Conservation (phyloP, 129 eudicot genomes). For the Erigeron canadensis region DNA sequence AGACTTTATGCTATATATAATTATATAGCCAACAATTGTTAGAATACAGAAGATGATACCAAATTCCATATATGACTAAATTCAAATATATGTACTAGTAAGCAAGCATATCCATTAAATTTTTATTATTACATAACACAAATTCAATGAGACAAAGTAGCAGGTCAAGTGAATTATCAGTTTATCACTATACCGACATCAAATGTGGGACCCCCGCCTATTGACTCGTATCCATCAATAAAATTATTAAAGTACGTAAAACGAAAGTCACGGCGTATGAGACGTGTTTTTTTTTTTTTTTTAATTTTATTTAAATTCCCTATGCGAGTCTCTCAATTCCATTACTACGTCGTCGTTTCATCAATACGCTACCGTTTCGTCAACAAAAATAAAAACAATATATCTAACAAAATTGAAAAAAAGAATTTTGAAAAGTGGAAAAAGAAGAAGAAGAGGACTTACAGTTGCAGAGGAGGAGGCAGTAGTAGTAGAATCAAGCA, state of each 20-base stretch:
- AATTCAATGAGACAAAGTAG: constrained; percentile 20
- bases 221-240: constrained; percentile 23
- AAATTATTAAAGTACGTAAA: constrained; percentile 12
- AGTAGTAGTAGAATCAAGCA: constrained; percentile 30
- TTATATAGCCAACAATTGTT: no score
- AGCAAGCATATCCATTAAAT: no score
- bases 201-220: constrained; percentile 18
- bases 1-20: no score
- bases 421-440: background rate
- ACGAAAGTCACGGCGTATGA: constrained; percentile 33
- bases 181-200: constrained; percentile 9
- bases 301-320: constrained; percentile 21
- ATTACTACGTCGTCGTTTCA: constrained; percentile 11
- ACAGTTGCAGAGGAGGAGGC: constrained; percentile 9
- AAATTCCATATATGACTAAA: no score
- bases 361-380: no score
- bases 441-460: background rate
- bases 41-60: no score
- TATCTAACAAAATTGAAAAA: no score
- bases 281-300: background rate
- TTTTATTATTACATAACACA: no score
- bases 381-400: background rate
- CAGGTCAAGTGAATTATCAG: background rate
- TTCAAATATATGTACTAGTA: no score
- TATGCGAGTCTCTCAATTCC: background rate